Conservation (phyloP, 208 protist genomes). For the Crithidia expoeki region DNA sequence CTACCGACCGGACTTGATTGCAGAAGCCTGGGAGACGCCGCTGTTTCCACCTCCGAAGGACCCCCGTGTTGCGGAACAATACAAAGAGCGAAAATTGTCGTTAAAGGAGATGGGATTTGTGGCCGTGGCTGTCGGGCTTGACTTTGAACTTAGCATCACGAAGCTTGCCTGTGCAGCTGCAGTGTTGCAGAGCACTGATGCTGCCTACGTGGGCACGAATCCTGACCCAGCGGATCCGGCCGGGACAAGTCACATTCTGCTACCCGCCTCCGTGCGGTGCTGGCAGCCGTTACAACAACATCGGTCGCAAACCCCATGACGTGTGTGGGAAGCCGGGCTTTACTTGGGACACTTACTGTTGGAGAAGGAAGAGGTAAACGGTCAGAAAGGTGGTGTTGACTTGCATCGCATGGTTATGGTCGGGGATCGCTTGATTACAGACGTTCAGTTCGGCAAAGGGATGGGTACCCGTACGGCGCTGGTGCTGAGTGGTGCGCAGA, state of each 20-base stretch:
- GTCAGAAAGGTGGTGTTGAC: conserved; percentile 18
- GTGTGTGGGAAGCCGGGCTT: conserved; percentile 65
- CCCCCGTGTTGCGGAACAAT: not conserved
- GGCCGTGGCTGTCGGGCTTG: conserved; percentile 65
- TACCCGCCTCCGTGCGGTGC: conserved; percentile 50
- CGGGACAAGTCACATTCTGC: conserved; percentile 29
- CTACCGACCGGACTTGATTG: conserved; percentile 35
- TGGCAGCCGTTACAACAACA: conserved; percentile 40
- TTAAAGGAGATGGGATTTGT: conserved; percentile 48
- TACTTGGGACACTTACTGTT: conserved; percentile 58
- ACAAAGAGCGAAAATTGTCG: conserved; percentile 27
- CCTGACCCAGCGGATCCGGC: conserved; percentile 63
- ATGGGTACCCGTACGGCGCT: conserved; percentile 50
- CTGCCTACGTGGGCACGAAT: conserved; percentile 67
- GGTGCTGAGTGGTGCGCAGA: conserved; percentile 58
- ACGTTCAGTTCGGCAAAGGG: conserved; percentile 68
- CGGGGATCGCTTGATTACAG: conserved; percentile 70
- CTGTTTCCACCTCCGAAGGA: conserved; percentile 45
- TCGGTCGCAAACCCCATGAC: conserved; percentile 42
- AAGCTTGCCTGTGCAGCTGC: conserved; percentile 55
- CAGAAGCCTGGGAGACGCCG: conserved; percentile 34
- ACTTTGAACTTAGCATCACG: conserved; percentile 63
- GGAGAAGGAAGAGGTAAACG: conserved; percentile 36
- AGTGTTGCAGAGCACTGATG: conserved; percentile 29
- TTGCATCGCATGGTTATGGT: conserved; percentile 56